Evolutionary conservation across 2,329 filamentous ascomycete species (phyloP).

Genomic region (Biscogniauxia mediterranea): DNA sequence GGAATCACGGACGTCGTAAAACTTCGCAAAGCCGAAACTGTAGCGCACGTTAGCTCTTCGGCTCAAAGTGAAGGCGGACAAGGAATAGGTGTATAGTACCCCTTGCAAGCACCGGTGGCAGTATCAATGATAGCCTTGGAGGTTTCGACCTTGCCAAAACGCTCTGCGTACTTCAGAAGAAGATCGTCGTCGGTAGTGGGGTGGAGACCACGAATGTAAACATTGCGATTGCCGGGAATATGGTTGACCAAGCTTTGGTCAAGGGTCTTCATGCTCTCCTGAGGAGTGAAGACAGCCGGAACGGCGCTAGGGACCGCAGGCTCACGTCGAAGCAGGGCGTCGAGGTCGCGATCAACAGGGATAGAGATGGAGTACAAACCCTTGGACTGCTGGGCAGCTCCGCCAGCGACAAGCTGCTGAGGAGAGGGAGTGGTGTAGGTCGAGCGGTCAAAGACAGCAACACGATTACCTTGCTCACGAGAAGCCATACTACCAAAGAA

Average conservation of each 20-base stretch:
- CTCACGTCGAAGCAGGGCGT: slow-evolving; percentile 69
- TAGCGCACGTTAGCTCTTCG: slow-evolving; percentile 28
- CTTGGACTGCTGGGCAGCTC: slow-evolving; percentile 41
- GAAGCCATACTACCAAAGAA: slow-evolving; percentile 59
- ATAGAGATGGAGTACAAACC: slow-evolving; percentile 32
- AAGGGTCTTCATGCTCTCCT: slow-evolving; percentile 82
- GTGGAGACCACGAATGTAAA: slow-evolving; percentile 95
- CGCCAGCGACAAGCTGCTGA: slow-evolving; percentile 51
- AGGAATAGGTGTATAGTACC: slow-evolving; percentile 53
- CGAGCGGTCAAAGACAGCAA: slow-evolving; percentile 60
- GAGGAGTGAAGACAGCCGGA: slow-evolving; percentile 82
- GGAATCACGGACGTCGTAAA: slow-evolving; percentile 80
- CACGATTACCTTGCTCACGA: slow-evolving; percentile 58
- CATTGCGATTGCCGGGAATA: slow-evolving; percentile 88
- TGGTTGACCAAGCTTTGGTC: slow-evolving; percentile 94
- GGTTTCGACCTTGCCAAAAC: slow-evolving; percentile 91
- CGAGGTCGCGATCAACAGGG: slow-evolving; percentile 51
- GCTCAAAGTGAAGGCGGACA: background rate
- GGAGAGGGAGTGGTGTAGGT: slow-evolving; percentile 67
- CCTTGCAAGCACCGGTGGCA: slow-evolving; percentile 90
- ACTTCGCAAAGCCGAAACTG: slow-evolving; percentile 98
- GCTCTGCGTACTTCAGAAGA: slow-evolving; percentile 74
- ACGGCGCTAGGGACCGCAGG: slow-evolving; percentile 85
- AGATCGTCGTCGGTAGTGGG: slow-evolving; percentile 94
- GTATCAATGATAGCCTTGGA: slow-evolving; percentile 99